Conservation (phyloP, 75 land plant genomes). For the Pinus albicaulis region DNA sequence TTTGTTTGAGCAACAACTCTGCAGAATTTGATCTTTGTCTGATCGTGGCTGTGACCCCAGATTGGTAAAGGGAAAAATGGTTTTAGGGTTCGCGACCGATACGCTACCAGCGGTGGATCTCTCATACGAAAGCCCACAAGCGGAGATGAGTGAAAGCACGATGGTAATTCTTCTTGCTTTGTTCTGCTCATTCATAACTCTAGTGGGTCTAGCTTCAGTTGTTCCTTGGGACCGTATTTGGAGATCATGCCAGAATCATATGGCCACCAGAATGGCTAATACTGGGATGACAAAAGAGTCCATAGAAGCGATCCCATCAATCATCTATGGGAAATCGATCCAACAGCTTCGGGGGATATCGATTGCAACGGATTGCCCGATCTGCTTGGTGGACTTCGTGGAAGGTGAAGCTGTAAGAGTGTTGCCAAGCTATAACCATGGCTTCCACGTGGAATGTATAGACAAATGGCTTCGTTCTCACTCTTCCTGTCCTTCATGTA, state of each 20-base stretch:
- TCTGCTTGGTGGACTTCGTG: slow-evolving; percentile 34
- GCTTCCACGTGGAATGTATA: slow-evolving; percentile 24
- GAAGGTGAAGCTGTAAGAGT: slow-evolving; percentile 19
- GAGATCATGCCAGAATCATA: neutral
- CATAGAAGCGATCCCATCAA: slow-evolving; percentile 22
- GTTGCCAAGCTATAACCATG: slow-evolving; percentile 21
- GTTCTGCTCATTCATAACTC: neutral
- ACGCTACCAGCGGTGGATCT: too few relatives aligned
- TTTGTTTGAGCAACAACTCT: too few relatives aligned
- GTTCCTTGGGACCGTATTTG: neutral
- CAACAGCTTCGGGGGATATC: neutral
- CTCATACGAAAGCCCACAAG: too few relatives aligned
- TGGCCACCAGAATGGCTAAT: slow-evolving; percentile 6
- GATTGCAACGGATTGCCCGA: slow-evolving; percentile 13
- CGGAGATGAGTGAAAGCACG: neutral
- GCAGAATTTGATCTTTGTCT: too few relatives aligned
- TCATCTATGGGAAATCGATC: slow-evolving; percentile 10
- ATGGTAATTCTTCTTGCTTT: neutral
- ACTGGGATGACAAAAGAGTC: slow-evolving; percentile 30
- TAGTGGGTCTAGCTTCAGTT: neutral
- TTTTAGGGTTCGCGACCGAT: too few relatives aligned
- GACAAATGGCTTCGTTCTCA: slow-evolving; percentile 19
- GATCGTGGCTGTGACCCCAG: too few relatives aligned
- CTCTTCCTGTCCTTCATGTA: slow-evolving; percentile 31
- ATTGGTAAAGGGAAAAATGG: too few relatives aligned